A percentile compares a stretch with the other conserved stretches of the same genome.
These are phyloP conservation scores for Mucor velutinosus DNA, from an alignment of 371 early-diverging fungal genomes.

Conservation along the genomic window DNA sequence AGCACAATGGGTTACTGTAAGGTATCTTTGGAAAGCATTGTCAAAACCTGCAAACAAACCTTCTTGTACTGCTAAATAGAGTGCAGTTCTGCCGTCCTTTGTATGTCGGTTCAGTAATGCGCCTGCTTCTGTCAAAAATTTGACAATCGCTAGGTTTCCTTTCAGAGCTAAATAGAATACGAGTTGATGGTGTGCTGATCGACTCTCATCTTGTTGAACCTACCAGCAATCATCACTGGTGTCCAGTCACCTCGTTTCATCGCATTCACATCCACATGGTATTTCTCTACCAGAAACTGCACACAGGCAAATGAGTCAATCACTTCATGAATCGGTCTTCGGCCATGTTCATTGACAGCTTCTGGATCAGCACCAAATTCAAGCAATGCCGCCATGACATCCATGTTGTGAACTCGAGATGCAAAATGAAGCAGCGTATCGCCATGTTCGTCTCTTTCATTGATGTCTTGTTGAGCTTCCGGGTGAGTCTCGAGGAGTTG, in stretches of 20 bases:
- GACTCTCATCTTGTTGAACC: not conserved
- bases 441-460: conserved; percentile 42
- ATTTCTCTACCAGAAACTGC: conserved; percentile 27
- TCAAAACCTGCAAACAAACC: conserved; percentile 21
- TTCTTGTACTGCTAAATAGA: conserved; percentile 55
- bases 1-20: not conserved
- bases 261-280: conserved; percentile 49
- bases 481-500: not conserved
- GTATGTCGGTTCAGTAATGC: conserved; percentile 39
- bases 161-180: conserved; percentile 50
- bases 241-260: conserved; percentile 62
- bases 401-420: conserved; percentile 37
- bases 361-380: conserved; percentile 38
- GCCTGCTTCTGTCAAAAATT: conserved; percentile 33
- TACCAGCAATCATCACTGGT: conserved; percentile 55
- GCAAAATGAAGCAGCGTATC: conserved; percentile 57
- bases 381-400: conserved; percentile 31
- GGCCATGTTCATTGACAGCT: conserved; percentile 51
- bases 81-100: conserved; percentile 54
- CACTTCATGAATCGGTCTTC: conserved; percentile 55
- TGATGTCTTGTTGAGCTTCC: conserved; percentile 3
- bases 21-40: too few relatives aligned
- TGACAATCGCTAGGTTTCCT: conserved; percentile 39
- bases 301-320: conserved; percentile 49
- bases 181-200: not conserved